phyloP scores from a whole-genome alignment of 345 rosid species.

The Chamaenerion angustifolium region DNA sequence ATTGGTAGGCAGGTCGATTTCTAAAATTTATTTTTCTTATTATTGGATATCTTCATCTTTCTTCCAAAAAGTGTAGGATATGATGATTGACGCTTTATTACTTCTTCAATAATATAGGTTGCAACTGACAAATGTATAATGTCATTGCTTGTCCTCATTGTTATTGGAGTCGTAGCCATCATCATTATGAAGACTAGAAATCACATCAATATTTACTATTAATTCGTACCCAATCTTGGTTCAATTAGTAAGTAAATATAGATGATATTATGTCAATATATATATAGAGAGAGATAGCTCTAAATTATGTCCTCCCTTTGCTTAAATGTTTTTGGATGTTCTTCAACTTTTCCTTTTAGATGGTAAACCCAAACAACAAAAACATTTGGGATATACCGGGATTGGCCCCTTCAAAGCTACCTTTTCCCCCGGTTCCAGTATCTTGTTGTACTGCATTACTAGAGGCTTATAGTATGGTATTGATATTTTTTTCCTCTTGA shows the following conservation, averaged over 20 bases:
- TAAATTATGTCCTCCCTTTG: neutral
- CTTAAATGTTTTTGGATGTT: neutral
- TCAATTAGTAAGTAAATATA: too few species aligned
- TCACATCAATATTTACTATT: too few species aligned
- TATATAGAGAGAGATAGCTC: neutral
- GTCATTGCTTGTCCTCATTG: constrained; percentile 72
- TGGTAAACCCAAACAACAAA: constrained; percentile 81
- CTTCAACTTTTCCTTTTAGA: constrained; percentile 21
- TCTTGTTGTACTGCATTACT: too few species aligned
- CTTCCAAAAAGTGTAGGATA: neutral
- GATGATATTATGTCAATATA: too few species aligned
- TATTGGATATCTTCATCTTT: neutral
- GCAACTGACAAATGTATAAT: constrained; percentile 91
- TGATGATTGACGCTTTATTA: constrained; percentile 12
- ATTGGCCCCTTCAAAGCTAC: constrained; percentile 76
- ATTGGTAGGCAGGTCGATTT: constrained; percentile 92
- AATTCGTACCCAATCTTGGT: too few species aligned
- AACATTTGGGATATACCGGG: constrained; percentile 85
- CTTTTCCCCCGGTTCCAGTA: too few species aligned
- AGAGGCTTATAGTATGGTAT: too few species aligned
- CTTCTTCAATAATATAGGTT: constrained; percentile 27
- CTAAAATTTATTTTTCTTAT: constrained; percentile 8
- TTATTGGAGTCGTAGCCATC: constrained; percentile 71
- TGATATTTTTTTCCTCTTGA: too few species aligned
- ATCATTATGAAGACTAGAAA: constrained; percentile 67